phyloP scores from a whole-genome alignment of 75 land plant genomes.

The Larix kaempferi region DNA sequence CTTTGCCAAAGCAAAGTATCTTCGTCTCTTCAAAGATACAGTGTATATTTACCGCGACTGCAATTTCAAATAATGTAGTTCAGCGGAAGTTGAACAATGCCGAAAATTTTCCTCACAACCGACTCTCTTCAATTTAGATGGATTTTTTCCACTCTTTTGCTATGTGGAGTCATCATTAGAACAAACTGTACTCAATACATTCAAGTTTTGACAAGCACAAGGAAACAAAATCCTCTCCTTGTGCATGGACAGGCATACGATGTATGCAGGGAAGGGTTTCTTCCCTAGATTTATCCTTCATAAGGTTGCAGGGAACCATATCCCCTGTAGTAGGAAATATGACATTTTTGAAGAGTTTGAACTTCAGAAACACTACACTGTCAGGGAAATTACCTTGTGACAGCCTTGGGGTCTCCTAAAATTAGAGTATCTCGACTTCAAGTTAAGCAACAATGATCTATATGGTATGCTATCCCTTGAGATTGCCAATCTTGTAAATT shows the following conservation, averaged over 20 bases:
- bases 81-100: neutral
- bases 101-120: neutral
- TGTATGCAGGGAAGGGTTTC: slow-evolving; percentile 25
- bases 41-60: too few relatives aligned
- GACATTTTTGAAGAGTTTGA: too few relatives aligned
- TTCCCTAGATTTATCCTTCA: slow-evolving; percentile 25
- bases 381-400: neutral
- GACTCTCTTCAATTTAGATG: neutral
- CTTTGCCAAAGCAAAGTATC: too few relatives aligned
- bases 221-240: slow-evolving; percentile 28
- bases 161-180: neutral
- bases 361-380: too few relatives aligned
- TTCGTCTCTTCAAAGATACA: too few relatives aligned
- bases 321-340: slow-evolving; percentile 10
- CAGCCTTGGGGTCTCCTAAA: slow-evolving; percentile 25
- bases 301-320: slow-evolving; percentile 21
- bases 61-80: neutral
- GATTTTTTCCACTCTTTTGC: neutral
- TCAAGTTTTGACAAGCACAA: neutral
- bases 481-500: neutral
- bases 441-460: slow-evolving; percentile 33
- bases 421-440: slow-evolving; percentile 26
- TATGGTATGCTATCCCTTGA: slow-evolving; percentile 31
- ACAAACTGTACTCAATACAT: neutral
- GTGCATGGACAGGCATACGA: slow-evolving; percentile 49